Base-by-base conservation (phyloP, 495 filamentous ascomycete species). In the Penicillium odoratum region DNA sequence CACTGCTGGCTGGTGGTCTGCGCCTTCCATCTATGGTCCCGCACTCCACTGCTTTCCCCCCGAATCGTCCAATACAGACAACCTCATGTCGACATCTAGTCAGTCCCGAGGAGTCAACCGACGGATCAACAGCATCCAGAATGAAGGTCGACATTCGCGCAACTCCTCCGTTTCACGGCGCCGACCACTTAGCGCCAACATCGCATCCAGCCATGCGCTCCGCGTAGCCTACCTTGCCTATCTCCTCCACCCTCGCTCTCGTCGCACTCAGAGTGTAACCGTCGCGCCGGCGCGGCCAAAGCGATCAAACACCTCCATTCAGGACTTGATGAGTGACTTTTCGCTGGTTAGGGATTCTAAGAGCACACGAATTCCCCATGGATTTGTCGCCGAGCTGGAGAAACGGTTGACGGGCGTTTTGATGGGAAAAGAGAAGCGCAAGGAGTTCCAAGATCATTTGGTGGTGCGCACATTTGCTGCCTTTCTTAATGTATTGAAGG, bases 161-260 rank as follows among this genome's bases (percentile, higher is more conserved):
- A 80, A 77, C 58, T 73, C 71, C 53, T 87, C 85, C 47, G 66
- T 71, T 60, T 73, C 75, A 43, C 73, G 74, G 18, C 78, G 79
- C 55, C 78, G 77, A 29, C 71, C 74, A 29, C 71, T 87, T 49
- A 81, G 72, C 60, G 72, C 79, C 58, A 79, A 91, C 60, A 90
- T 96, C 74, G 92, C 90, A 70, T 96, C 92, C 76, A 88, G 84
- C 40, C 96, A 88, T 69, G 91, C 92, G 60, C 85, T 99, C 51
- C 89, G 95, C 51, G 86, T 91, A 63, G 92, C 95, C 62, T 97
- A 92, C 73, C 88, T 99, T 31, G 78, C 90, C 75, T 93, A 99
- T 72, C 87, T 98, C 29, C 86, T 99, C 50, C 89, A 96, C 65
- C 94, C 95, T 59, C 88, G 92, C 62, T 82, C 88, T 61, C 92